phyloP scores from a whole-genome alignment of 768 basidiomycete species.

The Suillus occidentalis region DNA sequence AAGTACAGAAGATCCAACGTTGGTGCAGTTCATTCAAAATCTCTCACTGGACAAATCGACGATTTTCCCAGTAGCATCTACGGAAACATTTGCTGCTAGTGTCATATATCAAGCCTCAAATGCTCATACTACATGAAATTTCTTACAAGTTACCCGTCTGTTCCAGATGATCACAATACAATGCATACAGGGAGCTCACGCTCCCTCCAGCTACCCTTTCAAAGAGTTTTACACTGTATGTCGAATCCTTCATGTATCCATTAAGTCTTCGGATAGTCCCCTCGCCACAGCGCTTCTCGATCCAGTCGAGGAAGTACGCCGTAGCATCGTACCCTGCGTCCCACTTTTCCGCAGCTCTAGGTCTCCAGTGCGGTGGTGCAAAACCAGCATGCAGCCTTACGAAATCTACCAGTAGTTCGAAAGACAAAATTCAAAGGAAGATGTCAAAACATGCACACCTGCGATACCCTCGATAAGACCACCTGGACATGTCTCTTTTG shows the following conservation, averaged over 20 bases:
- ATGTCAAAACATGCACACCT: conserved; percentile 41
- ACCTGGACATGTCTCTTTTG: conserved; percentile 55
- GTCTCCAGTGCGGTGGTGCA: conserved; percentile 71
- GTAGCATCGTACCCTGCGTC: conserved; percentile 77
- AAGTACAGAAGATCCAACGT: too few species aligned
- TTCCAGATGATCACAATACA: conserved; percentile 48
- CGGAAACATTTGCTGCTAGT: background rate
- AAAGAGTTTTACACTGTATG: conserved; percentile 55
- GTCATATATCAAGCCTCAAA: background rate
- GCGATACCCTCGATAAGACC: conserved; percentile 82
- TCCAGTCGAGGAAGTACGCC: conserved; percentile 74
- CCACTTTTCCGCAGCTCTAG: conserved; percentile 52
- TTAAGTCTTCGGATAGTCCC: conserved; percentile 64
- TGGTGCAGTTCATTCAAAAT: background rate
- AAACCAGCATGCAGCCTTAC: conserved; percentile 62
- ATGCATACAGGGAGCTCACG: conserved; percentile 57
- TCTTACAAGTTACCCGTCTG: background rate
- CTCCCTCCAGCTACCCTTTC: conserved; percentile 49
- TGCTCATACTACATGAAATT: background rate
- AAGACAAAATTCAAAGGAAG: conserved; percentile 6
- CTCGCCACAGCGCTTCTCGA: conserved; percentile 51
- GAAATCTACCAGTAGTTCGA: conserved; percentile 49
- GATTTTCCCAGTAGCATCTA: background rate
- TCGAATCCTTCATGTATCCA: conserved; percentile 44
- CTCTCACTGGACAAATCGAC: background rate